Percentiles rank a stretch among this genome's conserved stretches.
phyloP scores from a whole-genome alignment of 2,329 filamentous ascomycete genomes.

The Lasiodiplodia theobromae region DNA sequence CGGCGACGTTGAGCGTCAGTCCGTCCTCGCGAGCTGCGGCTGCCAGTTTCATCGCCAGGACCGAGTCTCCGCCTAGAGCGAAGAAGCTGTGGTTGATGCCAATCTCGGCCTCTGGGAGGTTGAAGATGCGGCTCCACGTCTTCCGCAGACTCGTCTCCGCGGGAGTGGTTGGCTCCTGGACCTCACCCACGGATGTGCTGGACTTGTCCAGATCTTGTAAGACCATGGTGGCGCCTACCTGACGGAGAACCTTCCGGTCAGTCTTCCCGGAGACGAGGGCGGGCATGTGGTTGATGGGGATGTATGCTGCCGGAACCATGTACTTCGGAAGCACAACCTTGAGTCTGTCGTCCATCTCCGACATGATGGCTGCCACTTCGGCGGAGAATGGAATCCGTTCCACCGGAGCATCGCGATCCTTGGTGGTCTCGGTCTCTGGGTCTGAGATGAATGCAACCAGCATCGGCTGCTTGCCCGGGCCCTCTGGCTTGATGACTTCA shows the following conservation, averaged over 20 bases:
- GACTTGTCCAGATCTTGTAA: constrained; percentile 30
- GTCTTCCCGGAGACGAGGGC: constrained; percentile 54
- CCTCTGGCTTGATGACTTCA: constrained; percentile 54
- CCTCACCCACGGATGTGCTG: not conserved
- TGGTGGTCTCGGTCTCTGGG: constrained; percentile 55
- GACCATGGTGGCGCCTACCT: constrained; percentile 33
- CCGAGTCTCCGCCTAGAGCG: constrained; percentile 66
- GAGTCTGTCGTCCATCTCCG: constrained; percentile 56
- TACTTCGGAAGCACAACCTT: constrained; percentile 37
- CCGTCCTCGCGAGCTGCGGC: constrained; percentile 59
- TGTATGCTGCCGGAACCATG: constrained; percentile 54
- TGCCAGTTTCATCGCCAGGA: constrained; percentile 67
- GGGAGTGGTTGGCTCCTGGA: not conserved
- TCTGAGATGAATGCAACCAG: constrained; percentile 59
- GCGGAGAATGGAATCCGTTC: constrained; percentile 45
- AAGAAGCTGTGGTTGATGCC: constrained; percentile 66
- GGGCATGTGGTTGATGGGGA: constrained; percentile 53
- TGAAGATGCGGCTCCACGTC: constrained; percentile 30
- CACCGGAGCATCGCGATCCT: constrained; percentile 27
- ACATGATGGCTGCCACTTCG: constrained; percentile 69
- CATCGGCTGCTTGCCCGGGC: constrained; percentile 42
- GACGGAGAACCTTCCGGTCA: constrained; percentile 35
- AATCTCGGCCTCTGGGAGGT: constrained; percentile 46
- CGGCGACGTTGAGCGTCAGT: constrained; percentile 60
- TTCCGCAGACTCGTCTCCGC: constrained; percentile 15